Evolutionary conservation across 2,329 filamentous ascomycete genomes (phyloP), one percentile per base, ranked within the genome.

Genomic region (Cercospora sp.): DNA sequence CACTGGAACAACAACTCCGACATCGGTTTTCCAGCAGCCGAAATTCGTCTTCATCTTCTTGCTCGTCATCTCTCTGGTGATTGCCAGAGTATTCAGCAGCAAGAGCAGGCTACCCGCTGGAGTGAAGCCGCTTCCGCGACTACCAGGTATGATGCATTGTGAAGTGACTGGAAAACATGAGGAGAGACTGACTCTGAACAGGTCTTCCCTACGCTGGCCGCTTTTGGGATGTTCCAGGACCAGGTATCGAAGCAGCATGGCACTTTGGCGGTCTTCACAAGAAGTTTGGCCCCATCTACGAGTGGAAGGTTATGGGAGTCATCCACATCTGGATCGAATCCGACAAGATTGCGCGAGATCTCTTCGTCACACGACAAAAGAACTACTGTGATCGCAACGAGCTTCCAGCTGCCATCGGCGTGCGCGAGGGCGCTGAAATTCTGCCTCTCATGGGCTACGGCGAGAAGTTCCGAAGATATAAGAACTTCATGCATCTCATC

Each of bases 401-500:
- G n/a, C 74, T 78, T n/a, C 76, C 76, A 10, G 76, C 75, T 28
- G 75, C 75, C 9, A 65, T 77, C 28, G 76, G 76, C 45, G 73
- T 78, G 31, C 68, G 70, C 9, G 75, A 76, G 60, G 76, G 75
- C 39, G 72, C 70, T 10, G 76, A 78, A 69, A 72, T 78, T 45
- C 73, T 78, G 12, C 76, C 76, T 2, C 70, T 78, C 18, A 76
- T 76, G 73, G 76, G 75, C 18, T 76, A 74, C 60, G 73, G 76
- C 66, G 76, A 78, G 55, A 69, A 74, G 23, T 75, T 73, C 68
- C 60, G 69, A 36, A 70, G 75, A 66, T 73, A 76, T 67, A 76
- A 76, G 73, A 78, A 78, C 73, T 78, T 78, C 72, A 77, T 78
- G 70, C 76, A 78, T 69, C 61, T 72, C 59, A 77, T 78, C 67